Conservation (phyloP, 2,329 filamentous ascomycete genomes). For the Rhinocladiella mackenziei region DNA sequence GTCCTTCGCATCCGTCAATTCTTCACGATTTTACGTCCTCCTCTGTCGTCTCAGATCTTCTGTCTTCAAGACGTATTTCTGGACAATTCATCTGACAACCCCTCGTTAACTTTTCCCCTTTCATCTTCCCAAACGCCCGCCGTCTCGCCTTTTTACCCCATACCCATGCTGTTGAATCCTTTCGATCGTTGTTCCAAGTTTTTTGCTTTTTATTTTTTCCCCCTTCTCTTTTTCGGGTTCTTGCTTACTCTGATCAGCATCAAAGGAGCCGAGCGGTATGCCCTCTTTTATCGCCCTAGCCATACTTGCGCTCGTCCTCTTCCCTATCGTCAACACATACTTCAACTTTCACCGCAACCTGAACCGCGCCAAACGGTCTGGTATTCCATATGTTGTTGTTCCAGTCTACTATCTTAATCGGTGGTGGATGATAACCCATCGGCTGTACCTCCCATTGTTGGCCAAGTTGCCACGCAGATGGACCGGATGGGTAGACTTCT, state of each 20-base stretch:
- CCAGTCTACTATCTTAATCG: slow-evolving; percentile 38
- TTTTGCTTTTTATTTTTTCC: too few relatives aligned
- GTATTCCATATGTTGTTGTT: slow-evolving; percentile 31
- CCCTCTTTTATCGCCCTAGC: slow-evolving; percentile 13
- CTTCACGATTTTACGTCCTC: too few relatives aligned
- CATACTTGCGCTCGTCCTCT: slow-evolving; percentile 12
- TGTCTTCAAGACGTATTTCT: too few relatives aligned
- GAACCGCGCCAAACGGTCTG: slow-evolving; percentile 30
- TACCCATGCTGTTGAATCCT: neutral
- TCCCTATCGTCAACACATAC: slow-evolving; percentile 7
- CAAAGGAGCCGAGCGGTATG: slow-evolving; percentile 9
- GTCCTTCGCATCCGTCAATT: too few relatives aligned
- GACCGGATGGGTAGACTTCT: slow-evolving; percentile 45
- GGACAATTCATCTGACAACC: neutral
- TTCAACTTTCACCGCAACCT: slow-evolving; percentile 27
- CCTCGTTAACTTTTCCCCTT: slow-evolving; percentile 15
- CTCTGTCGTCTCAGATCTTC: too few relatives aligned
- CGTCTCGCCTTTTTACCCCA: slow-evolving; percentile 10
- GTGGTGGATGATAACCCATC: slow-evolving; percentile 46
- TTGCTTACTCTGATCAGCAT: too few relatives aligned
- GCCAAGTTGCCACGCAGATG: slow-evolving; percentile 40
- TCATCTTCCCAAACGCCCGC: slow-evolving; percentile 9
- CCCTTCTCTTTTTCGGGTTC: too few relatives aligned
- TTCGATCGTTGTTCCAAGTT: neutral
- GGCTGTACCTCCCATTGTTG: slow-evolving; percentile 44